Base-by-base conservation (phyloP, 495 filamentous ascomycete species). In the Articulospora tetracladia region DNA sequence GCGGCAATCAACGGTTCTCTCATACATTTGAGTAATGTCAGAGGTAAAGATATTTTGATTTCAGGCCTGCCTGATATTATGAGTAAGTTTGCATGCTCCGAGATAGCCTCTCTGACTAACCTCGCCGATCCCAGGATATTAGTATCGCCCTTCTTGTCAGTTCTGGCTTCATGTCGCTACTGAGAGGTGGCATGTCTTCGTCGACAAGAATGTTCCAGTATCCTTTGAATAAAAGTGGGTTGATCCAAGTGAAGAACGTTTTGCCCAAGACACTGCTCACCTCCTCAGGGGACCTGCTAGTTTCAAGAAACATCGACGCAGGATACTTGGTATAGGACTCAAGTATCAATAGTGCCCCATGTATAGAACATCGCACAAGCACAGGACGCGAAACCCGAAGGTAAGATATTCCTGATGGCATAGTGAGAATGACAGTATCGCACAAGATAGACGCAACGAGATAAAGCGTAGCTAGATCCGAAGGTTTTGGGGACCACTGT, bases 241-340 rank as follows among this genome's bases (percentile, higher is more conserved):
- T 84, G 50, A 88, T 73, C 86, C 87, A 90, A 70, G 69, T 80
- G 63, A 89, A 87, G 12, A 88, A 73, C 0, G 68, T 66, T 53
- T 71, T 70, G 27, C 66, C 55, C 1, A 77, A 51, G 17, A 63
- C 52, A 56, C 57, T 24, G 55, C 25, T 3, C 58, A 59, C 23
- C 55, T 62, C 52, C 28, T 66, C 56, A 0, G 57, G 56, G 10
- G 64, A 34, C 15, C 57, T 20, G 46, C 50, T 52, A 3, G 24
- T 22, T 23, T 2, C 13, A 6, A n/a, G n/a, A n/a, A n/a, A n/a
- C n/a, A 36, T 39, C 0, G 65, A 71, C 55, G 66, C 81, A 81
- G 53, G 79, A 69, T 13, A 72, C 58, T 3, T 79, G 68, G 55
- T 83, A 77, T 17, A 78, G 66, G 15, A 79, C 30, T 66, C 63